These are phyloP conservation scores for Diddensiella santjacobensis DNA, from an alignment of 805 yeast genomes.

Conservation along the genomic window DNA sequence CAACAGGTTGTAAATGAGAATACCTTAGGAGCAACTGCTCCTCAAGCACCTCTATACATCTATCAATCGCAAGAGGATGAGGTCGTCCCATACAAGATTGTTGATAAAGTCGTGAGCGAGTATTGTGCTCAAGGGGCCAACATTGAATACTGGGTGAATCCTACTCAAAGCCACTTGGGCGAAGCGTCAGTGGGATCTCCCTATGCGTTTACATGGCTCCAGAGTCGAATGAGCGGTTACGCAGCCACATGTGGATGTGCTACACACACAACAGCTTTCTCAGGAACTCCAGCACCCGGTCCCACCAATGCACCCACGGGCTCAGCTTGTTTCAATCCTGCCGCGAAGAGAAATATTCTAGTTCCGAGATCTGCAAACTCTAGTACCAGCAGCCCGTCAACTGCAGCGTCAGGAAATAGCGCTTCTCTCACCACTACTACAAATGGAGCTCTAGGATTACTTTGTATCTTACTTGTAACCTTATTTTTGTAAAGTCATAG, in stretches of 20 bases:
- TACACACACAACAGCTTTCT: slow-evolving; percentile 12
- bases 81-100: slow-evolving; percentile 18
- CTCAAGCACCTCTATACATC: slow-evolving; percentile 22
- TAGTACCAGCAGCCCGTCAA: too few relatives aligned
- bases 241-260: slow-evolving; percentile 12
- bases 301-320: too few relatives aligned
- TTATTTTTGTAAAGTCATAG: too few relatives aligned
- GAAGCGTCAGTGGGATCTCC: slow-evolving; percentile 13
- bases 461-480: too few relatives aligned
- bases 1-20: slow-evolving; percentile 16
- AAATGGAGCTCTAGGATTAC: too few relatives aligned
- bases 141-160: slow-evolving; percentile 13
- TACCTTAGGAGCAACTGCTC: slow-evolving; percentile 19
- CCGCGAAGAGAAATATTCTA: too few relatives aligned
- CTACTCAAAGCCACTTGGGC: slow-evolving; percentile 15
- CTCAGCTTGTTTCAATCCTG: too few relatives aligned
- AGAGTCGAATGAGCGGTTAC: slow-evolving; percentile 7
- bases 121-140: slow-evolving; percentile 21
- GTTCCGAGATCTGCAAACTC: too few relatives aligned
- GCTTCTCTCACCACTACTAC: too few relatives aligned
- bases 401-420: too few relatives aligned
- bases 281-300: too few relatives aligned
- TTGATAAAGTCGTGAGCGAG: slow-evolving; percentile 17
- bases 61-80: slow-evolving; percentile 26
- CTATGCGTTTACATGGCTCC: slow-evolving; percentile 18